Conservation (phyloP, 768 basidiomycete genomes). For the Vararia minispora region DNA sequence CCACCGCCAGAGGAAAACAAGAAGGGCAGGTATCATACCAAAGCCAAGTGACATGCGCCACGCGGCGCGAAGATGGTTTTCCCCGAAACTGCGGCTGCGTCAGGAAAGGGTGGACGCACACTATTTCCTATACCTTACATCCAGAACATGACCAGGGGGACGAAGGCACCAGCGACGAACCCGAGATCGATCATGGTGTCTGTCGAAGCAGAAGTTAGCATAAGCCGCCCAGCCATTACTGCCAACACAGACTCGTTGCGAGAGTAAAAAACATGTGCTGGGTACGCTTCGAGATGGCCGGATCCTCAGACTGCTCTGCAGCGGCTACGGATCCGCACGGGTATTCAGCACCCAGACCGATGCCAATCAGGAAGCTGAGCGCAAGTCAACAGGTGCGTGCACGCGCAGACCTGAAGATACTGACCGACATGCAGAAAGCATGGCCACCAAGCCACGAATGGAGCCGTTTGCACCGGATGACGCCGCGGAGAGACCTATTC, state of each 20-base stretch:
- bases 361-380: conserved; percentile 72
- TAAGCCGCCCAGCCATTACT: neutral
- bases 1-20: conserved; percentile 81
- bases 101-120: neutral
- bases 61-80: conserved; percentile 70
- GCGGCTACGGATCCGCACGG: conserved; percentile 86
- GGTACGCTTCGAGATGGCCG: conserved; percentile 61
- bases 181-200: conserved; percentile 82
- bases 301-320: conserved; percentile 83
- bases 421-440: conserved; percentile 72
- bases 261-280: conserved; percentile 83
- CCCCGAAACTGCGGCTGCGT: conserved; percentile 45
- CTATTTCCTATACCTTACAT: no score
- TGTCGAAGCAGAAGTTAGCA: conserved; percentile 19
- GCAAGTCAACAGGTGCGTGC: neutral
- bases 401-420: conserved; percentile 7
- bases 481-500: conserved; percentile 71
- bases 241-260: conserved; percentile 61
- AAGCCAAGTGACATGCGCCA: conserved; percentile 85
- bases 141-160: conserved; percentile 81
- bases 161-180: conserved; percentile 70
- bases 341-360: conserved; percentile 83
- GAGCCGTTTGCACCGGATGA: conserved; percentile 70
- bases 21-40: conserved; percentile 68
- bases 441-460: conserved; percentile 58